Percentiles rank a stretch among this genome's conserved stretches.
These are phyloP conservation scores for Theileria parva DNA, from an alignment of 169 alveolate genomes.

Conservation along the genomic window DNA sequence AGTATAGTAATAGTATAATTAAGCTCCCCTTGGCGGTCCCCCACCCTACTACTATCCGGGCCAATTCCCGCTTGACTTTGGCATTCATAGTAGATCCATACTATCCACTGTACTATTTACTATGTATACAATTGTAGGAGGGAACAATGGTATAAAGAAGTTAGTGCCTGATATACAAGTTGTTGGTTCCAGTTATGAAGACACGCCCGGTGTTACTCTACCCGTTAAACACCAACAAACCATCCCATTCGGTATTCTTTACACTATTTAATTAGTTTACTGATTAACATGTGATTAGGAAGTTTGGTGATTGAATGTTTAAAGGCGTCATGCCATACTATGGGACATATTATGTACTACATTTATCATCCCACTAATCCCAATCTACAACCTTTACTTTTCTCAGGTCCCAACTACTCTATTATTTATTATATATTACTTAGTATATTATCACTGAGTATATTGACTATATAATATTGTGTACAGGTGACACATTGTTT, in stretches of 20 bases:
- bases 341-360: conserved; percentile 90
- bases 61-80: too few relatives aligned
- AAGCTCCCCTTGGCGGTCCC: too few relatives aligned
- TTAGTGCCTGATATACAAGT: conserved; percentile 76
- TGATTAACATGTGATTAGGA: conserved; percentile 35
- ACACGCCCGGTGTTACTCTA: conserved; percentile 83
- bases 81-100: too few relatives aligned
- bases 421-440: neutral
- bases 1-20: too few relatives aligned
- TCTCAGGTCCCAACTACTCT: conserved; percentile 46
- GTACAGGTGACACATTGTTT: conserved; percentile 88
- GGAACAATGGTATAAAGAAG: conserved; percentile 75
- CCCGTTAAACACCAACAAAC: conserved; percentile 78
- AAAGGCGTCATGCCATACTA: conserved; percentile 94
- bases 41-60: too few relatives aligned
- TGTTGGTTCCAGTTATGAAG: conserved; percentile 86
- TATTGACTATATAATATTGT: neutral
- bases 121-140: conserved; percentile 65
- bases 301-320: conserved; percentile 75
- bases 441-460: neutral
- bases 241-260: conserved; percentile 23
- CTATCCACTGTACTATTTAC: too few relatives aligned
- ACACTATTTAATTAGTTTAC: neutral
- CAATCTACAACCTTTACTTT: conserved; percentile 62
- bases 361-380: conserved; percentile 61